These are phyloP conservation scores for Cladosporium austrohemisphaericum DNA, from an alignment of 2,329 filamentous ascomycete species.

Conservation along the genomic window DNA sequence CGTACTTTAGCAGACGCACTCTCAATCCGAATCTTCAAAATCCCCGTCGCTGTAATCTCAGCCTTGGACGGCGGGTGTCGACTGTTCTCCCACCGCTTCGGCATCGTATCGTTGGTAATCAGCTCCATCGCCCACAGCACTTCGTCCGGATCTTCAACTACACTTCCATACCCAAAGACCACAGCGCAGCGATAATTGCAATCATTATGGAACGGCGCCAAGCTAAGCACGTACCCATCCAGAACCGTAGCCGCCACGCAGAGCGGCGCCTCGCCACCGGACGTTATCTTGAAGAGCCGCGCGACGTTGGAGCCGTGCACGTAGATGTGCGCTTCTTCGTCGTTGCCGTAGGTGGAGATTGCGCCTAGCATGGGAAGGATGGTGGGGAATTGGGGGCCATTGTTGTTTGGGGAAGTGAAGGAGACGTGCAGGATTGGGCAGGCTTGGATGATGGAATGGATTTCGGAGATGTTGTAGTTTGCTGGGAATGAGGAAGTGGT, in stretches of 20 bases:
- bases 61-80: slow-evolving; percentile 67
- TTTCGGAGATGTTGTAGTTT: slow-evolving; percentile 66
- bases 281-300: slow-evolving; percentile 67
- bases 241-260: slow-evolving; percentile 69
- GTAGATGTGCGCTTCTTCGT: slow-evolving; percentile 67
- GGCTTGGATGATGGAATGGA: slow-evolving; percentile 72
- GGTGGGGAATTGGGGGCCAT: slow-evolving; percentile 63
- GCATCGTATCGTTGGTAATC: slow-evolving; percentile 71
- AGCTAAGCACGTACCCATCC: slow-evolving; percentile 73
- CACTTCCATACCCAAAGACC: slow-evolving; percentile 67
- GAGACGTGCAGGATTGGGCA: slow-evolving; percentile 75
- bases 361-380: slow-evolving; percentile 83
- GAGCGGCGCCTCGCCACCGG: slow-evolving; percentile 54
- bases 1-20: slow-evolving; percentile 74
- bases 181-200: slow-evolving; percentile 84
- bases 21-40: slow-evolving; percentile 65
- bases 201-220: slow-evolving; percentile 76
- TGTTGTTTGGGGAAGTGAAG: slow-evolving; percentile 57
- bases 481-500: slow-evolving; percentile 42
- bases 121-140: slow-evolving; percentile 73
- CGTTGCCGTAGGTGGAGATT: slow-evolving; percentile 68
- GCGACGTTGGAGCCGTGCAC: slow-evolving; percentile 81
- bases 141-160: slow-evolving; percentile 70
- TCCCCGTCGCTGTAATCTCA: slow-evolving; percentile 71
- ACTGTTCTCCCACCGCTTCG: slow-evolving; percentile 64